Base-by-base conservation (phyloP, 352 stramenopile genomes). In the Globisporangium okanoganense region DNA sequence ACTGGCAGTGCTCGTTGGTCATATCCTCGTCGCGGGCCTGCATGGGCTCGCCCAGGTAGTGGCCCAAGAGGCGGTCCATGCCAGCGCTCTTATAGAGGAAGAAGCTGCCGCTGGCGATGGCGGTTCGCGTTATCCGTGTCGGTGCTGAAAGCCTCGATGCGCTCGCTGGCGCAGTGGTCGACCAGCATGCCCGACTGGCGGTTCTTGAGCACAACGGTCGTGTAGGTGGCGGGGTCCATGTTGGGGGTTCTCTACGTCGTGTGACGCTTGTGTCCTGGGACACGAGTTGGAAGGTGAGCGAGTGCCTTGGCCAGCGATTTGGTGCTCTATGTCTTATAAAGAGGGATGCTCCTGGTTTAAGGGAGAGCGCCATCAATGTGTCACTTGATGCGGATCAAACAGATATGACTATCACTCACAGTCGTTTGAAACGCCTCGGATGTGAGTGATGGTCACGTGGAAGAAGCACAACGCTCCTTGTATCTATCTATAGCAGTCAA, bases 181-280 rank as follows among this genome's bases (percentile, higher is more conserved):
- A 69, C 57, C 12, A 69, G 51, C 38, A 52, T 49, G 18, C 56
- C 56, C 10, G 62, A 61, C 24, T 49, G 29, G 36, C 56, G 56
- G 51, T 69, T 69, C 56, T 57, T 57, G 31, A 69, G n/a, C 55
- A 31, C 48, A 2, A 67, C 55, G 38, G 59, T 58, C 31, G 16
- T 20, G 29, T 55, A 31, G 45, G 9, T 22, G n/a, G n/a, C n/a
- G n/a, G n/a, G n/a, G 40, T 16, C 20, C 40, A 45, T 45, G 40
- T 45, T 18, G 9, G 38, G 5, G 9, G 6, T n/a, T n/a, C n/a
- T n/a, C n/a, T n/a, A n/a, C n/a, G n/a, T n/a, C 6, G 38, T 6
- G 40, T 9, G n/a, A 5, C 5, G n/a, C n/a, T 45, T 48, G n/a
- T 6, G 20, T 33, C 29, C 29, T 33, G 29, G 9, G 2, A 12